These are phyloP conservation scores for Tylopilus balloui DNA, from an alignment of 768 basidiomycete species.

Conservation along the genomic window DNA sequence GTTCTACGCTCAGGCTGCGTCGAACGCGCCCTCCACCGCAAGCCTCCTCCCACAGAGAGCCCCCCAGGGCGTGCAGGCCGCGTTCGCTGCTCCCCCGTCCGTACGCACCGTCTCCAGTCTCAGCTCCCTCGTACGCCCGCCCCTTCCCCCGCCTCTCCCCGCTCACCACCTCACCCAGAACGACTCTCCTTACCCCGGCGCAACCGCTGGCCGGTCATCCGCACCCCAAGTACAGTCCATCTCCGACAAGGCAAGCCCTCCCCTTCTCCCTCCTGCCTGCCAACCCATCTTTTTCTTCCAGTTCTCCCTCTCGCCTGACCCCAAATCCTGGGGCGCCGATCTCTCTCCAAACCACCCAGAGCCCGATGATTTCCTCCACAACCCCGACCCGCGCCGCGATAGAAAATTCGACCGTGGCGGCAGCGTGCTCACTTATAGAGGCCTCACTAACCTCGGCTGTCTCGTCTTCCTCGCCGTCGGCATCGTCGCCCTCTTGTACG, in stretches of 20 bases:
- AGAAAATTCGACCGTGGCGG: slow-evolving; percentile 50
- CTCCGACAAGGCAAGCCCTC: slow-evolving; percentile 50
- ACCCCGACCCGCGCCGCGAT: slow-evolving; percentile 64
- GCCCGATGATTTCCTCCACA: slow-evolving; percentile 69
- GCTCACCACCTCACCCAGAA: slow-evolving; percentile 23
- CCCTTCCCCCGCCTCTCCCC: background rate
- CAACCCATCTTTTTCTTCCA: slow-evolving; percentile 23
- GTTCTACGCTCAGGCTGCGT: slow-evolving; percentile 37
- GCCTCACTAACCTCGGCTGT: slow-evolving; percentile 69
- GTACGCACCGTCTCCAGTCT: slow-evolving; percentile 38
- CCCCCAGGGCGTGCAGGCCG: slow-evolving; percentile 37
- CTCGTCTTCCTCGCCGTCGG: slow-evolving; percentile 51
- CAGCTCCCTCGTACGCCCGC: slow-evolving; percentile 38
- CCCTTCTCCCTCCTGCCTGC: background rate
- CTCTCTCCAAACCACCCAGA: slow-evolving; percentile 54
- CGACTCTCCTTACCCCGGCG: slow-evolving; percentile 39
- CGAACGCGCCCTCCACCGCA: slow-evolving; percentile 46
- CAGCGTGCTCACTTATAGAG: slow-evolving; percentile 62
- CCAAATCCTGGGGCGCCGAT: slow-evolving; percentile 66
- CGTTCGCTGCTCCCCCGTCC: slow-evolving; percentile 38
- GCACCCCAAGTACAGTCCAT: slow-evolving; percentile 39
- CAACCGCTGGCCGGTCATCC: slow-evolving; percentile 28
- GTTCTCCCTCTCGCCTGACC: slow-evolving; percentile 75
- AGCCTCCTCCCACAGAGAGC: slow-evolving; percentile 42
- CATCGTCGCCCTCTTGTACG: slow-evolving; percentile 58